Percentiles rank a stretch among this genome's conserved stretches.
Conservation (phyloP, 306 rosid genomes). For the Sicyos baderoa region DNA sequence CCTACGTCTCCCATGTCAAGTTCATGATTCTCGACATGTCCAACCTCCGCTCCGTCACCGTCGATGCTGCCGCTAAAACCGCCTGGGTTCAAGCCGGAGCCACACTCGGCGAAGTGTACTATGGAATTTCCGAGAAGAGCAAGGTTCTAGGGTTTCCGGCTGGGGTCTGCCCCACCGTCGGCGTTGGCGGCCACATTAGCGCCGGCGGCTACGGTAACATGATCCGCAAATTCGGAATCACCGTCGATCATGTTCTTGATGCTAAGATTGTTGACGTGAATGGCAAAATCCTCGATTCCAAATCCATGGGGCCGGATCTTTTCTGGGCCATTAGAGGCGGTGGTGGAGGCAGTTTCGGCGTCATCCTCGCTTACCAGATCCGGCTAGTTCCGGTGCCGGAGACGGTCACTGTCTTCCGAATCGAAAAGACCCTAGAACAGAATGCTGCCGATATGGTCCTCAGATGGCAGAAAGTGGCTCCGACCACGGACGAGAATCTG, state of each 20-base stretch:
- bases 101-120: slow-evolving; percentile 64
- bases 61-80: slow-evolving; percentile 32
- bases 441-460: slow-evolving; percentile 49
- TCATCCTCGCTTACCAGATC: slow-evolving; percentile 46
- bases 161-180: slow-evolving; percentile 65
- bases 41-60: slow-evolving; percentile 38
- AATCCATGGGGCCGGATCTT: slow-evolving; percentile 67
- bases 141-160: slow-evolving; percentile 59
- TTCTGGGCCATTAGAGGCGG: slow-evolving; percentile 86
- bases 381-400: slow-evolving; percentile 50
- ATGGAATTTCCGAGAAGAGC: no score
- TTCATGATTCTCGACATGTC: slow-evolving; percentile 72
- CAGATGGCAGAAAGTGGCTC: slow-evolving; percentile 61
- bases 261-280: slow-evolving; percentile 54
- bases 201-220: slow-evolving; percentile 79
- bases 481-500: slow-evolving; percentile 38
- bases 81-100: slow-evolving; percentile 60
- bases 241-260: slow-evolving; percentile 56
- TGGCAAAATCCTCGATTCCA: slow-evolving; percentile 42
- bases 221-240: slow-evolving; percentile 54
- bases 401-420: slow-evolving; percentile 41
- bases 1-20: slow-evolving; percentile 45
- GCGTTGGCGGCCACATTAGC: slow-evolving; percentile 73
- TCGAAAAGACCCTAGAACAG: slow-evolving; percentile 27
- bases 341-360: slow-evolving; percentile 75